Base-by-base conservation (phyloP, 1,284 basidiomycete species). In the Cronartium ribicola region DNA sequence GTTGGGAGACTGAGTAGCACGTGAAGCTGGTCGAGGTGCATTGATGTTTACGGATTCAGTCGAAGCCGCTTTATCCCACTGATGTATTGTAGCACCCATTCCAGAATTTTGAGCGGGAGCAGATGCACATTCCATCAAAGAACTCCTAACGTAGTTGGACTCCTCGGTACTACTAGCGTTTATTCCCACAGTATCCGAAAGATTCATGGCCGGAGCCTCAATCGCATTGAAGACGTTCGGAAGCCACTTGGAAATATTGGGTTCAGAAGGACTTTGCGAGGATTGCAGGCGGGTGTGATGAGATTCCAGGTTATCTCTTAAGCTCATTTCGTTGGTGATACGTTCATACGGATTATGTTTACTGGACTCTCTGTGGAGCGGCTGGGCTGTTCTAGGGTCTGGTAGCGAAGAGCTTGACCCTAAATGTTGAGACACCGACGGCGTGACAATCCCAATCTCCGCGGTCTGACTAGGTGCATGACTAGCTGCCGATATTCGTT, bases 401-500 rank as follows among this genome's bases (percentile, higher is more conserved):
- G 29, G 51, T 43, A 44, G 48, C 48, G 48, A 20, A 13, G 48
- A 51, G 48, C 5, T 51, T 51, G 4, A 17, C 14, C 48, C 48
- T 17, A 51, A 17, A 20, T 3, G 48, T 17, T 73, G 60, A 11
- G 63, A 66, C 20, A 57, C 66, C 4, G 70, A 66, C 10, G 70
- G 64, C 17, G 70, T 66, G 17, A 66, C 55, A 29, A 65, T 60
- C 17, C 65, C 71, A 22, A 74, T 74, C 10, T 51, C 65, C 59
- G 65, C 71, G 51, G 59, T 46, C 36, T 74, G 65, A 61, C 71
- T 74, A 17, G 71, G 55, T 63, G 65, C 63, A 17, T 66, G 29
- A 51, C 65, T 74, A 6, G 51, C 39, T 5, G 63, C 71, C 10
- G 71, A 74, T 29, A 66, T 48, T 64, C 71, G 48, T 62, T 62